Percentiles rank a stretch among this genome's conserved stretches.
Conservation (phyloP, 305 asterid genomes). For the Solanum hybrid region DNA sequence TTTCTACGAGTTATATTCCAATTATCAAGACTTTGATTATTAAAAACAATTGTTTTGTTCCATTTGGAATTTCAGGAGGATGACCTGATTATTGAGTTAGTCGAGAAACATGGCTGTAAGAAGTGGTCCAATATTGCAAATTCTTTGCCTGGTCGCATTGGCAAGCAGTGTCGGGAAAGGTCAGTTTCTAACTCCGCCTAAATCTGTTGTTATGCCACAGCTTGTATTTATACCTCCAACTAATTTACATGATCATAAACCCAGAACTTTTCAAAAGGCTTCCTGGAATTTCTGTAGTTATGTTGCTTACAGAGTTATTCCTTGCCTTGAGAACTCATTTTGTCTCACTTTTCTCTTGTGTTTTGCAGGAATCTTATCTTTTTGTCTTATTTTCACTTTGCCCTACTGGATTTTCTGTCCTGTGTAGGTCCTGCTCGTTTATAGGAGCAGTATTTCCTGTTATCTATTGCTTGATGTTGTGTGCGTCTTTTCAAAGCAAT, state of each 20-base stretch:
- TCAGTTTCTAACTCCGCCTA: constrained; percentile 1
- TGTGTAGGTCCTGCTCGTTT: neutral
- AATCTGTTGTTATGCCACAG: neutral
- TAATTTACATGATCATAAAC: neutral
- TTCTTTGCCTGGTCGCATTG: constrained; percentile 69
- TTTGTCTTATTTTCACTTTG: neutral
- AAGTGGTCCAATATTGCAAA: constrained; percentile 70
- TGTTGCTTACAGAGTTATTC: neutral
- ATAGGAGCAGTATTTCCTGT: neutral
- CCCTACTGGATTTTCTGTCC: neutral
- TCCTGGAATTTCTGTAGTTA: neutral
- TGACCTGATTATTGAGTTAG: constrained; percentile 49
- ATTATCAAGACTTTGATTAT: neutral
- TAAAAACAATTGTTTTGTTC: constrained; percentile 2
- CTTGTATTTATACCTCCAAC: neutral
- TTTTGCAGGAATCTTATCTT: neutral
- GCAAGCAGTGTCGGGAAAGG: constrained; percentile 94
- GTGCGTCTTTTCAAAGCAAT: neutral
- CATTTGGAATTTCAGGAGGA: constrained; percentile 50
- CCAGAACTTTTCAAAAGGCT: neutral
- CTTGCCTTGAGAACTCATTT: neutral
- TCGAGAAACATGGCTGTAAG: constrained; percentile 45
- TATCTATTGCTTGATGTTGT: neutral
- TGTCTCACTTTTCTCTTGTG: neutral
- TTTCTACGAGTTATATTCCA: neutral